These are phyloP conservation scores for Antarctomyces pellizariae DNA, from an alignment of 495 filamentous ascomycete genomes.

Conservation along the genomic window DNA sequence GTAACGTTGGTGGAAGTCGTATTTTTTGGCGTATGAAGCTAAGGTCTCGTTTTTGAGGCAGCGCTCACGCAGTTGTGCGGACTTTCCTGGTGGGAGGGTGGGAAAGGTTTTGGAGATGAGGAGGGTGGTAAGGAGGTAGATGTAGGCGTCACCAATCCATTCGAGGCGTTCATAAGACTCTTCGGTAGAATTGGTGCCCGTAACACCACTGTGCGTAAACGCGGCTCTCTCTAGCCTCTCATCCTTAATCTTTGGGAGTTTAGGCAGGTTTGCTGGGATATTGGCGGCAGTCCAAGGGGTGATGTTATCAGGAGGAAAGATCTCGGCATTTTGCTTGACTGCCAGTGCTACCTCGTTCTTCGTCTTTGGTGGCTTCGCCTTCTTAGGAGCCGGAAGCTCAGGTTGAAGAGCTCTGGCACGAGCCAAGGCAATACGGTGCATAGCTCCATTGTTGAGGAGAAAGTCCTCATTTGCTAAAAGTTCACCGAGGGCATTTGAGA, in stretches of 20 bases:
- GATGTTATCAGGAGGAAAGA: slow-evolving; percentile 10
- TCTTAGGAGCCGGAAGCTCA: neutral
- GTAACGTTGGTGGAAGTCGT: slow-evolving; percentile 39
- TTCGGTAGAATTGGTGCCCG: slow-evolving; percentile 12
- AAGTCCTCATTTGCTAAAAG: too few relatives aligned
- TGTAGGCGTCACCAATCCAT: slow-evolving; percentile 53
- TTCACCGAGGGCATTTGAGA: too few relatives aligned
- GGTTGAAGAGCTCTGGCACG: too few relatives aligned
- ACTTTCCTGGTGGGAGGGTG: slow-evolving; percentile 28
- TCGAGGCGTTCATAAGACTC: slow-evolving; percentile 46
- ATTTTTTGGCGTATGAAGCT: slow-evolving; percentile 34
- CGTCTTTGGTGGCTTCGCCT: neutral
- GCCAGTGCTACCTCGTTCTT: too few relatives aligned
- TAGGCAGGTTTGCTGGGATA: slow-evolving; percentile 20
- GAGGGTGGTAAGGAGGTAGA: slow-evolving; percentile 42
- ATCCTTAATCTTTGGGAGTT: slow-evolving; percentile 34
- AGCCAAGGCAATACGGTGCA: too few relatives aligned
- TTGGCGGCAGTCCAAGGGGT: slow-evolving; percentile 21
- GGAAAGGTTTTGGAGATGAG: slow-evolving; percentile 41
- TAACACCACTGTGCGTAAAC: slow-evolving; percentile 40
- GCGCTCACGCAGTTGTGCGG: slow-evolving; percentile 40
- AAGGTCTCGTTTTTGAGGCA: slow-evolving; percentile 62
- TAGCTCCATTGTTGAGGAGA: too few relatives aligned
- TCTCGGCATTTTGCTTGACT: neutral
- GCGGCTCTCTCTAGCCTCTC: slow-evolving; percentile 29